Conservation (phyloP, 345 rosid genomes). For the Ceriops zippeliana region DNA sequence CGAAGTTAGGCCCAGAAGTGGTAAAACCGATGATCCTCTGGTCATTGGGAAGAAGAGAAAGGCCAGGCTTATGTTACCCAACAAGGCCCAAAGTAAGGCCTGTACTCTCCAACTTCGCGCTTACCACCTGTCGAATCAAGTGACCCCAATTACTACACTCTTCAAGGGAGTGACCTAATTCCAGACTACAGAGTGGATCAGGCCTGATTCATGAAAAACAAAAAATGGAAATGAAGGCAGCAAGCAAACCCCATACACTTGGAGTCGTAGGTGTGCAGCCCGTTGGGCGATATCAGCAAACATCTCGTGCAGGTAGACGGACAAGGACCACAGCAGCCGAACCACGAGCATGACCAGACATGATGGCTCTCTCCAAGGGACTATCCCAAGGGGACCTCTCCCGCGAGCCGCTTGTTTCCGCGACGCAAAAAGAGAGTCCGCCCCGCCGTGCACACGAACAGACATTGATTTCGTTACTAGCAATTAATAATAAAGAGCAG, state of each 20-base stretch:
- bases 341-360: constrained; percentile 18
- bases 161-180: neutral
- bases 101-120: constrained; percentile 12
- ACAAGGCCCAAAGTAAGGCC: constrained; percentile 21
- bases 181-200: no score
- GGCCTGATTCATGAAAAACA: no score
- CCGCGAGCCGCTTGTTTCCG: no score
- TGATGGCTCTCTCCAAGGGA: constrained; percentile 15
- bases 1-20: constrained; percentile 22
- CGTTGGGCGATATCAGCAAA: constrained; percentile 7
- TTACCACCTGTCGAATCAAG: constrained; percentile 15
- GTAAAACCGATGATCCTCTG: constrained; percentile 27
- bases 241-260: constrained; percentile 9
- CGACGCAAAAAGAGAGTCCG: neutral
- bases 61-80: constrained; percentile 21
- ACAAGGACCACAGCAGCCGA: constrained; percentile 19
- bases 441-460: no score
- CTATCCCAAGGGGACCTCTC: constrained; percentile 25
- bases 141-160: neutral
- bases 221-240: neutral
- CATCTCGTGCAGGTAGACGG: constrained; percentile 18
- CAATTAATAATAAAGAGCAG: neutral
- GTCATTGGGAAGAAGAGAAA: constrained; percentile 29
- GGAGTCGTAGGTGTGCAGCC: constrained; percentile 9
- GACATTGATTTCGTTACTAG: neutral